Percentiles rank a stretch among this genome's conserved stretches.
These are phyloP conservation scores for Schizophyllum commune DNA, from an alignment of 1,284 basidiomycete species.

Conservation along the genomic window DNA sequence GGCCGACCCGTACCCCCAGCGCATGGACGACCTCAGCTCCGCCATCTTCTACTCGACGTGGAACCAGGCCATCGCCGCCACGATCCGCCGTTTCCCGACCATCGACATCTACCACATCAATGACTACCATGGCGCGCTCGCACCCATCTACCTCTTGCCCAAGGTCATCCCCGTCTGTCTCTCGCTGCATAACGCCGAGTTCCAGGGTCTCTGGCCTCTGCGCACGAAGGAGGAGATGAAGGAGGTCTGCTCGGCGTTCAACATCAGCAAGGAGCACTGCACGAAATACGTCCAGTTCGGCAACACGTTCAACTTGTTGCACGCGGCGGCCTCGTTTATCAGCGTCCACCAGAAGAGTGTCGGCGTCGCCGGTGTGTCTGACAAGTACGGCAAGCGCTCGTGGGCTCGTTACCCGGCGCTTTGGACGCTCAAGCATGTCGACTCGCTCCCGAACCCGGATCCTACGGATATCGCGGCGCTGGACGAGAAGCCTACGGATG, in stretches of 20 bases:
- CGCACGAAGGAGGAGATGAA: slow-evolving; percentile 96
- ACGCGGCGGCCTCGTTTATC: slow-evolving; percentile 88
- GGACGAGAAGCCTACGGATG: slow-evolving; percentile 67
- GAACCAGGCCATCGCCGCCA: slow-evolving; percentile 92
- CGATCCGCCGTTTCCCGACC: slow-evolving; percentile 75
- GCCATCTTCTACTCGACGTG: slow-evolving; percentile 96
- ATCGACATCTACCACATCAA: slow-evolving; percentile 88
- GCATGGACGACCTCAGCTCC: slow-evolving; percentile 92
- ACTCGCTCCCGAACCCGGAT: slow-evolving; percentile 89
- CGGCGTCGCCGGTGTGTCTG: slow-evolving; percentile 91
- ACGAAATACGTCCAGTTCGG: slow-evolving; percentile 95
- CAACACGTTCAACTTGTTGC: slow-evolving; percentile 91
- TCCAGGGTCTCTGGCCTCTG: slow-evolving; percentile 92
- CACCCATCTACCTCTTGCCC: slow-evolving; percentile 82
- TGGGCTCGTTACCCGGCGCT: slow-evolving; percentile 93
- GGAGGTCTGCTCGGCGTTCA: slow-evolving; percentile 94
- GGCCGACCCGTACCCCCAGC: slow-evolving; percentile 87
- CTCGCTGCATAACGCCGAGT: slow-evolving; percentile 94
- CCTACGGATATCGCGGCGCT: slow-evolving; percentile 89
- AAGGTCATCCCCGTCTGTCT: slow-evolving; percentile 84
- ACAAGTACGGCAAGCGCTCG: slow-evolving; percentile 92
- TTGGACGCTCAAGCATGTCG: slow-evolving; percentile 91
- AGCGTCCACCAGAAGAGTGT: slow-evolving; percentile 86
- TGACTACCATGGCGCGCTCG: slow-evolving; percentile 90
- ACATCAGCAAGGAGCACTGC: slow-evolving; percentile 90